Percentiles rank a stretch among this genome's conserved stretches.
Evolutionary conservation across 306 rosid species (phyloP).

Genomic region (Vicia sativa): DNA sequence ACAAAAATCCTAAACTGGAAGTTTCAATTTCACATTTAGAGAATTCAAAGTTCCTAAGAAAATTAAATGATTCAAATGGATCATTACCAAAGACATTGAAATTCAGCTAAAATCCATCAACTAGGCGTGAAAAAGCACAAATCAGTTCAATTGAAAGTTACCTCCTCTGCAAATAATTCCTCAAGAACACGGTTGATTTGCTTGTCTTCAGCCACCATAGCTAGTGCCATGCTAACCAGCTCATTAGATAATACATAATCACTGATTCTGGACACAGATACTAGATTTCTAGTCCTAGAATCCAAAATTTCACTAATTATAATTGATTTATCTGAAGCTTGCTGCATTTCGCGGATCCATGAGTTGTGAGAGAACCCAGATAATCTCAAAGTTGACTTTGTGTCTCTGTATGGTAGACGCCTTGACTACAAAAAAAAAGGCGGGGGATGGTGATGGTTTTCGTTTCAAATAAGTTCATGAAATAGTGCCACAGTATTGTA

Average conservation of each 20-base stretch:
- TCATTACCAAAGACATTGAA: conserved; percentile 25
- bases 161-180: conserved; percentile 97
- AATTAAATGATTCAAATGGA: conserved; percentile 1
- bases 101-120: conserved; percentile 23
- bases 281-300: conserved; percentile 97
- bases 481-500: conserved; percentile 21
- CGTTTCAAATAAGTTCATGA: conserved; percentile 28
- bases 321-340: conserved; percentile 90
- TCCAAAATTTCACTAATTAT: conserved; percentile 96
- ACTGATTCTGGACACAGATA: conserved; percentile 96
- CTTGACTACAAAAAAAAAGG: conserved; percentile 59
- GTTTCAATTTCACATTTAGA: conserved; percentile 11
- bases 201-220: conserved; percentile 99
- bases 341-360: conserved; percentile 97
- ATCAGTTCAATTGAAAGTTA: conserved; percentile 28
- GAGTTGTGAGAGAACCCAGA: conserved; percentile 93
- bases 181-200: conserved; percentile 97
- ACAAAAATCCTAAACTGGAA: conserved; percentile 10
- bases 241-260: conserved; percentile 95
- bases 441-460: background rate
- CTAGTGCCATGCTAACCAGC: conserved; percentile 96
- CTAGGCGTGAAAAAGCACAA: conserved; percentile 6
- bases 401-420: conserved; percentile 85
- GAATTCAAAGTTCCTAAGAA: conserved; percentile 10
- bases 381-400: conserved; percentile 58